A percentile compares a stretch with the other conserved stretches of the same genome.
phyloP scores from a whole-genome alignment of 495 filamentous ascomycete genomes.

The Podospora pseudoanserina region DNA sequence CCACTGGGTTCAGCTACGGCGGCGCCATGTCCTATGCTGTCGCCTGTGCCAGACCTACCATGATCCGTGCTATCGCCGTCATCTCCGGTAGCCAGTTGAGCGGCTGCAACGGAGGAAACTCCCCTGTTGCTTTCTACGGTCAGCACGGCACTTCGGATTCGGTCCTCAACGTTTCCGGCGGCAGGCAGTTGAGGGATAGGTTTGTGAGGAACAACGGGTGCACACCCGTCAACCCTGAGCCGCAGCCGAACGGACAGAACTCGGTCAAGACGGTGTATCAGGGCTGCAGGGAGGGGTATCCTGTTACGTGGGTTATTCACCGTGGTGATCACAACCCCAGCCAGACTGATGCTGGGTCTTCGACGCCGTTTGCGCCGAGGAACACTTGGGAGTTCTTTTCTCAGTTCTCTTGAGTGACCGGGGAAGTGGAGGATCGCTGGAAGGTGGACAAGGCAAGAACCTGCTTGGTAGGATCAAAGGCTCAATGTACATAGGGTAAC shows the following conservation, averaged over 20 bases:
- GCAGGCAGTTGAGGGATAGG: slow-evolving; percentile 35
- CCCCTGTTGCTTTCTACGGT: slow-evolving; percentile 45
- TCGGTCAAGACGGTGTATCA: slow-evolving; percentile 33
- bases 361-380: slow-evolving; percentile 27
- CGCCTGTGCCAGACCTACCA: slow-evolving; percentile 41
- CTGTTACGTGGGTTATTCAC: slow-evolving; percentile 32
- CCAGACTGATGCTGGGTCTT: slow-evolving; percentile 24
- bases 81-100: slow-evolving; percentile 34
- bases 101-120: slow-evolving; percentile 41
- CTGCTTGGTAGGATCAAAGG: neutral
- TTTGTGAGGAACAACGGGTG: slow-evolving; percentile 45
- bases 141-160: slow-evolving; percentile 42
- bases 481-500: too few species aligned
- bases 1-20: slow-evolving; percentile 50
- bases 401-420: slow-evolving; percentile 17
- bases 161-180: slow-evolving; percentile 37
- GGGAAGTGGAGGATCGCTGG: neutral
- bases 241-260: slow-evolving; percentile 20
- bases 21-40: slow-evolving; percentile 48
- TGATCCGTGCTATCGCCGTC: slow-evolving; percentile 44
- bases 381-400: slow-evolving; percentile 37
- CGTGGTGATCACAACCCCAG: slow-evolving; percentile 30
- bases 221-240: slow-evolving; percentile 15
- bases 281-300: slow-evolving; percentile 32
- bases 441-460: neutral